Percentiles rank a stretch among this genome's conserved stretches.
Evolutionary conservation across 1,139 yeast species (phyloP).

Genomic region (Suhomyces atakaporum): DNA sequence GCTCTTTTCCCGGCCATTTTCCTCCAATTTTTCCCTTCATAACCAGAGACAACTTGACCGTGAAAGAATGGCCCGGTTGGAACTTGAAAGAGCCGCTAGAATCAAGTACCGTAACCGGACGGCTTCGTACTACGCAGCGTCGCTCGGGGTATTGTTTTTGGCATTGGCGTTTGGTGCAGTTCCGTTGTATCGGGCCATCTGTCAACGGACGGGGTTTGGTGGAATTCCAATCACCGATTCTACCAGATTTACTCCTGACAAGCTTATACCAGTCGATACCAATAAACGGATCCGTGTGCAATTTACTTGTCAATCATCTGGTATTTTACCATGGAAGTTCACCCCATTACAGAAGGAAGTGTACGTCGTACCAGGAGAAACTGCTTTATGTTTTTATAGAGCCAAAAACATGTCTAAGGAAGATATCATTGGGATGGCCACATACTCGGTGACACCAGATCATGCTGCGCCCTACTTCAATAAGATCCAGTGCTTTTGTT

Average conservation of each 20-base stretch:
- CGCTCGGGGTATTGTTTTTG: slow-evolving; percentile 69
- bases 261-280: slow-evolving; percentile 84
- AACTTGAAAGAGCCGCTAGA: slow-evolving; percentile 30
- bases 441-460: slow-evolving; percentile 94
- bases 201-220: slow-evolving; percentile 95
- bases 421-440: slow-evolving; percentile 97
- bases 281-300: slow-evolving; percentile 77
- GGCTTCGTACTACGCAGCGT: slow-evolving; percentile 69
- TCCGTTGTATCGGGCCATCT: slow-evolving; percentile 86
- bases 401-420: slow-evolving; percentile 84
- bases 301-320: slow-evolving; percentile 91
- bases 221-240: slow-evolving; percentile 92
- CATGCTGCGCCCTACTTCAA: slow-evolving; percentile 95
- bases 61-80: slow-evolving; percentile 14
- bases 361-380: slow-evolving; percentile 93
- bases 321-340: slow-evolving; percentile 93
- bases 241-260: slow-evolving; percentile 79
- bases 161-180: slow-evolving; percentile 91
- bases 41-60: slow-evolving; percentile 10
- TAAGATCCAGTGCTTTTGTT: slow-evolving; percentile 96
- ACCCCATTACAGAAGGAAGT: slow-evolving; percentile 95
- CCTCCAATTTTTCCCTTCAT: background rate
- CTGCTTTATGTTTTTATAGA: slow-evolving; percentile 93
- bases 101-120: slow-evolving; percentile 44
- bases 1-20: slow-evolving; percentile 1